phyloP scores from a whole-genome alignment of 371 early-diverging fungal genomes.

The Capillidium heterosporum region DNA sequence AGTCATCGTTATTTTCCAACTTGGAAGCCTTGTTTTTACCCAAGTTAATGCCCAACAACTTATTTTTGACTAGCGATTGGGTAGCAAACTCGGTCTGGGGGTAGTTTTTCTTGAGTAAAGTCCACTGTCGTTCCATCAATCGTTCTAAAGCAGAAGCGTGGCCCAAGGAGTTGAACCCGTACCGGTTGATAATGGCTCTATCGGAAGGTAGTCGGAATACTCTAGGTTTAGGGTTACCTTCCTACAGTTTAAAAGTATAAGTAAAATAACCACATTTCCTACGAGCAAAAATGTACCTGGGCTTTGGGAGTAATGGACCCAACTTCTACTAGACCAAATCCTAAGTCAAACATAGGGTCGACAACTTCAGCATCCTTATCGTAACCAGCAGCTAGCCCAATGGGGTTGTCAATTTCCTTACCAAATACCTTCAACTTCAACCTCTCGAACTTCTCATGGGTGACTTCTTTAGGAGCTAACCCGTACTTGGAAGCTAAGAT shows the following conservation, averaged over 20 bases:
- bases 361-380: slow-evolving; percentile 74
- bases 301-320: slow-evolving; percentile 67
- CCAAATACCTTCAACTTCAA: slow-evolving; percentile 40
- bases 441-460: slow-evolving; percentile 18
- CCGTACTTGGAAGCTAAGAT: slow-evolving; percentile 33
- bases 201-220: slow-evolving; percentile 55
- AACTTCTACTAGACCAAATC: slow-evolving; percentile 73
- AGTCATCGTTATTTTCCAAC: slow-evolving; percentile 37
- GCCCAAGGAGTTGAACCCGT: slow-evolving; percentile 75
- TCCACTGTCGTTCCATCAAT: slow-evolving; percentile 40
- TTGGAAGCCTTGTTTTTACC: slow-evolving; percentile 65
- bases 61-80: slow-evolving; percentile 19
- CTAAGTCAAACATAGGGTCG: slow-evolving; percentile 52
- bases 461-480: slow-evolving; percentile 27
- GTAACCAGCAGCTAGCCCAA: slow-evolving; percentile 73
- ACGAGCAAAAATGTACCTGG: slow-evolving; percentile 22
- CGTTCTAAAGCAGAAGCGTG: slow-evolving; percentile 29
- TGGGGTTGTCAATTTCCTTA: slow-evolving; percentile 42
- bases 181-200: slow-evolving; percentile 63
- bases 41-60: slow-evolving; percentile 57
- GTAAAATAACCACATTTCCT: neutral
- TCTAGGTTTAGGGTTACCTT: slow-evolving; percentile 62
- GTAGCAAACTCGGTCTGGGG: neutral
- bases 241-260: slow-evolving; percentile 13
- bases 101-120: slow-evolving; percentile 18